Conservation (phyloP, 169 alveolate species). For the Pseudocohnilembus persalinus region DNA sequence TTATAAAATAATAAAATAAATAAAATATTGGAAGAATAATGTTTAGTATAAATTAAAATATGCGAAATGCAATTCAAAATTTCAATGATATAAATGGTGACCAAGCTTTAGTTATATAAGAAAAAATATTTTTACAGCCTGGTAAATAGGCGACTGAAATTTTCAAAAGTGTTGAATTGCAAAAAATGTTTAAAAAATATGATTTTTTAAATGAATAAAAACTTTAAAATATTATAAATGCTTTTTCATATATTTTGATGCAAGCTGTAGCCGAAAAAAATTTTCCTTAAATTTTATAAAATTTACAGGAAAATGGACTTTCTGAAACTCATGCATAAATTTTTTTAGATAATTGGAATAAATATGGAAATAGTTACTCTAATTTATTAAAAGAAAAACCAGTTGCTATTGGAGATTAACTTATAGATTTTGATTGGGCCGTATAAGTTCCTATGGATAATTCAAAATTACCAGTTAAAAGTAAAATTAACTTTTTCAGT, state of each 20-base stretch:
- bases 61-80: conserved; percentile 28
- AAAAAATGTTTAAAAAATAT: conserved; percentile 13
- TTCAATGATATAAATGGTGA: conserved; percentile 23
- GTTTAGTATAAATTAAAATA: conserved; percentile 32
- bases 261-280: conserved; percentile 49
- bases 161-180: conserved; percentile 27
- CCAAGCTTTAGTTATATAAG: conserved; percentile 25
- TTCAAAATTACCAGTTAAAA: conserved; percentile 41
- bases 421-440: conserved; percentile 41
- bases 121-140: conserved; percentile 32
- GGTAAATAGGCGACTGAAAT: conserved; percentile 18
- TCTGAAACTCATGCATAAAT: conserved; percentile 17
- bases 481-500: conserved; percentile 12
- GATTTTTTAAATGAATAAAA: conserved; percentile 17
- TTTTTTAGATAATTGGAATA: conserved; percentile 30
- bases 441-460: conserved; percentile 33
- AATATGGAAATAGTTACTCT: conserved; percentile 39
- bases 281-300: conserved; percentile 27
- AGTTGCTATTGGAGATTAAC: conserved; percentile 25
- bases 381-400: conserved; percentile 42
- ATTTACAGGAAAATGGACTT: conserved; percentile 21
- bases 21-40: no score
- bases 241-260: conserved; percentile 39
- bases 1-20: no score
- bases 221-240: conserved; percentile 35